Conservation (phyloP, 2,329 filamentous ascomycete species). For the Nigrospora oryzae region DNA sequence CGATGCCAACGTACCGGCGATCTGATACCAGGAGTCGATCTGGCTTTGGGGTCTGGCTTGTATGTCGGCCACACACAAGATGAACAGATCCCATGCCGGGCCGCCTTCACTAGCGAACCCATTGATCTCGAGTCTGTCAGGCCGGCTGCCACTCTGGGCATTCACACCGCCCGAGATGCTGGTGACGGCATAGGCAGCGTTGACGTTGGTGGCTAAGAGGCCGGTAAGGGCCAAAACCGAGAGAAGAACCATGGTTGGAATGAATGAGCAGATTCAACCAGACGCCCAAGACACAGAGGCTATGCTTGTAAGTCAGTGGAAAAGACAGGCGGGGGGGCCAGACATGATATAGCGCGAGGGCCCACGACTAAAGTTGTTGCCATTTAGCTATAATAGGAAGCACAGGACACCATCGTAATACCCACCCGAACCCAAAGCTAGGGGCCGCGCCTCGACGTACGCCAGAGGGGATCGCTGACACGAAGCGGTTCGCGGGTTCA, state of each 20-base stretch:
- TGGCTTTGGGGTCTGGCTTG: neutral
- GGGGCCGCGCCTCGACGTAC: too few relatives aligned
- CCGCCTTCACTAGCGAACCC: neutral
- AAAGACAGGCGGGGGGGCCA: too few relatives aligned
- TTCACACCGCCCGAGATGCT: constrained; percentile 1
- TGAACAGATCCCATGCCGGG: constrained; percentile 1
- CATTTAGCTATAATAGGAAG: too few relatives aligned
- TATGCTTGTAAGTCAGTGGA: too few relatives aligned
- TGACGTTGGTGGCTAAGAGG: neutral
- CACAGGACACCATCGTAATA: too few relatives aligned
- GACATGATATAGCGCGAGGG: too few relatives aligned
- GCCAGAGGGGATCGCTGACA: too few relatives aligned
- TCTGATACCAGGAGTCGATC: constrained; percentile 7
- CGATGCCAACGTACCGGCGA: constrained; percentile 2
- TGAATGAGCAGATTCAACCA: too few relatives aligned
- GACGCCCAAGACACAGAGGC: too few relatives aligned
- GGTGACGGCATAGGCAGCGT: constrained; percentile 1
- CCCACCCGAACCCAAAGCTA: too few relatives aligned
- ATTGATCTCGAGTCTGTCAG: constrained; percentile 3
- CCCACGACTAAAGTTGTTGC: too few relatives aligned
- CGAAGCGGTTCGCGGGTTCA: too few relatives aligned
- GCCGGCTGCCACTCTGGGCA: neutral
- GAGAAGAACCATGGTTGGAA: neutral
- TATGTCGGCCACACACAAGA: neutral
- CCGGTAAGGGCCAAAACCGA: neutral